A percentile compares a stretch with the other conserved stretches of the same genome.
Evolutionary conservation across 1,284 basidiomycete species (phyloP).

Genomic region (Peniophora sp.): DNA sequence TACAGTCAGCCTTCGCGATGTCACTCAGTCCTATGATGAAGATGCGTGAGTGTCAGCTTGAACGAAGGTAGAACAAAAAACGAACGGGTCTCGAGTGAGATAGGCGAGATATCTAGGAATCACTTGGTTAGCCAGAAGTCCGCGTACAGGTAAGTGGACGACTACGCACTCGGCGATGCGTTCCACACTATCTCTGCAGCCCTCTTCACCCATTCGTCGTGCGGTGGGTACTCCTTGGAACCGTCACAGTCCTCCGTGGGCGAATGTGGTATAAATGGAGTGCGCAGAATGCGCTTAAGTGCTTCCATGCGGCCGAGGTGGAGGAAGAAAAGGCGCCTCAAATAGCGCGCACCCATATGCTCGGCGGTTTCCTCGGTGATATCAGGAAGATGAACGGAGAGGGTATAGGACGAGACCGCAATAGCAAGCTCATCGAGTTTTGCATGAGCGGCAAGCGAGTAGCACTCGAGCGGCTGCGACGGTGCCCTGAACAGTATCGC

Average conservation of each 20-base stretch:
- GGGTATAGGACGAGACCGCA: constrained; percentile 14
- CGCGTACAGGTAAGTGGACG: background rate
- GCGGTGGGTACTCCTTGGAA: background rate
- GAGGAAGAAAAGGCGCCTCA: constrained; percentile 14
- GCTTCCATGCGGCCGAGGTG: background rate
- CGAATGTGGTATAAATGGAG: background rate
- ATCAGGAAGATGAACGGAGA: constrained; percentile 12
- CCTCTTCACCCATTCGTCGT: background rate
- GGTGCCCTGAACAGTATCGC: constrained; percentile 28
- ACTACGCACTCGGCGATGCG: background rate
- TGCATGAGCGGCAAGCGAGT: constrained; percentile 13
- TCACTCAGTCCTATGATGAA: too few relatives aligned
- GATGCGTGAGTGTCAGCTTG: too few relatives aligned
- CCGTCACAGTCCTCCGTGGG: background rate
- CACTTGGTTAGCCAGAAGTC: background rate
- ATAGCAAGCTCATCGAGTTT: constrained; percentile 17
- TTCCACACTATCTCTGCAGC: background rate
- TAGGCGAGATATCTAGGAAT: constrained; percentile 46
- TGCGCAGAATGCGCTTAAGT: background rate
- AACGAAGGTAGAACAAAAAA: too few relatives aligned
- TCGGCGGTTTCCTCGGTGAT: constrained; percentile 16
- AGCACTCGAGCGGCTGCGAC: constrained; percentile 9
- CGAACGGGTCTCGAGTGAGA: constrained; percentile 52
- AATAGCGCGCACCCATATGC: constrained; percentile 17
- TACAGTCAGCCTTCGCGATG: constrained; percentile 49